A percentile compares a stretch with the other conserved stretches of the same genome.
These are phyloP conservation scores for Paramecium tetraurelia DNA, from an alignment of 73 alveolate genomes.

Conservation along the genomic window DNA sequence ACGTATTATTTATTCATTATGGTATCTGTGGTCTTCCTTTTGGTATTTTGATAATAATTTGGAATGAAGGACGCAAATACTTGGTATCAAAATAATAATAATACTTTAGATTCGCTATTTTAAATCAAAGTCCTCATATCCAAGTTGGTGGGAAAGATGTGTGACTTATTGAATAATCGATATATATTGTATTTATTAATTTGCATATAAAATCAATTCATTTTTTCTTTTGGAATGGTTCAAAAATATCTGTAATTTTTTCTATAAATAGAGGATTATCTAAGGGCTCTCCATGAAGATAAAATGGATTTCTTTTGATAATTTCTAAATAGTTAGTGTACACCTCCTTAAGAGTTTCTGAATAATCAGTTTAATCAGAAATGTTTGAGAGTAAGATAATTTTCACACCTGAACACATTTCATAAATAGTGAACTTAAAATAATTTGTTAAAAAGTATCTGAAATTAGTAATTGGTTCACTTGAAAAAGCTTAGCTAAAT, in stretches of 20 bases:
- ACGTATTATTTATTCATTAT: conserved; percentile 69
- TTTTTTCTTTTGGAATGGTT: not conserved
- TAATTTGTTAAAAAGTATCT: not conserved
- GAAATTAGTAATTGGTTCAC: conserved; percentile 23
- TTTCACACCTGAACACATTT: conserved; percentile 47
- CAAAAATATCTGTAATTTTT: not conserved
- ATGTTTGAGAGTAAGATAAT: not conserved
- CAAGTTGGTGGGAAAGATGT: conserved; percentile 51
- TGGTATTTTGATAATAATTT: conserved; percentile 65
- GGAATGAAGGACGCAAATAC: conserved; percentile 78
- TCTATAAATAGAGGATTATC: conserved; percentile 4
- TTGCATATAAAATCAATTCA: not conserved
- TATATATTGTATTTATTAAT: not conserved
- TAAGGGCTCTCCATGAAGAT: conserved; percentile 21
- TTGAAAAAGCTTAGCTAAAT: not conserved
- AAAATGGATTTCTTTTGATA: conserved; percentile 14
- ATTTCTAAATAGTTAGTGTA: not conserved
- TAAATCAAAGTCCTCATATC: not conserved
- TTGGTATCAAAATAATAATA: not conserved
- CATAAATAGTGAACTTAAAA: not conserved
- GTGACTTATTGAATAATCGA: not conserved
- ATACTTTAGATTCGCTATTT: conserved; percentile 43
- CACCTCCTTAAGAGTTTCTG: no score
- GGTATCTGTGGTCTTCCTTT: conserved; percentile 76
- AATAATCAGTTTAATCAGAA: not conserved